phyloP scores from a whole-genome alignment of 257 asterid genomes.

The Solanum dulcamara region DNA sequence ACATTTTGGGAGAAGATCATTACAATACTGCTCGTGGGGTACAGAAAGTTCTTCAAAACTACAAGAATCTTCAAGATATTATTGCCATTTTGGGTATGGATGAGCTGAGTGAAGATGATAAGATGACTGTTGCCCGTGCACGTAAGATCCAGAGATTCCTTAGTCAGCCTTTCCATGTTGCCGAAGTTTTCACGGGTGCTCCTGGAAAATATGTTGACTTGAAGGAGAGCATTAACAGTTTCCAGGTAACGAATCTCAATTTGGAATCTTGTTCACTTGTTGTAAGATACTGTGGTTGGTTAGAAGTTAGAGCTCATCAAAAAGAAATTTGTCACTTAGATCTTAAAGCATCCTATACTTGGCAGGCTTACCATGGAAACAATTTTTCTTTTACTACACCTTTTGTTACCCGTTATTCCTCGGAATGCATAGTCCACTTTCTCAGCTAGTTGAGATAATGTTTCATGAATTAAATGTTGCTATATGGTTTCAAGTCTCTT shows the following conservation, averaged over 20 bases:
- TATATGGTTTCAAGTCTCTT: background rate
- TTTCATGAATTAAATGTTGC: background rate
- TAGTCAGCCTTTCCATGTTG: slow-evolving; percentile 99
- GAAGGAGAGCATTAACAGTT: slow-evolving; percentile 86
- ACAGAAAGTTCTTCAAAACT: slow-evolving; percentile 89
- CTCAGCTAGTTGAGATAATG: background rate
- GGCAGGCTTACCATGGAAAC: background rate
- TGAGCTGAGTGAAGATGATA: slow-evolving; percentile 98
- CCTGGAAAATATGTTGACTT: slow-evolving; percentile 93
- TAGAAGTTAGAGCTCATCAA: background rate
- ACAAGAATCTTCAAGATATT: slow-evolving; percentile 98
- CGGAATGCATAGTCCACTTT: background rate
- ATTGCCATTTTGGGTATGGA: slow-evolving; percentile 99
- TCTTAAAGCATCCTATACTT: background rate
- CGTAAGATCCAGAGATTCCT: slow-evolving; percentile 79
- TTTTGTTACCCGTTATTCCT: background rate
- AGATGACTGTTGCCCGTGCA: slow-evolving; percentile 98
- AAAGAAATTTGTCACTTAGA: background rate
- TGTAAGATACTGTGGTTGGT: background rate
- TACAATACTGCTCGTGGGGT: slow-evolving; percentile 99
- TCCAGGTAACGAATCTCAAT: slow-evolving; percentile 55
- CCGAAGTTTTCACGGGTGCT: slow-evolving; percentile 98
- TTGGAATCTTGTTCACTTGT: background rate
- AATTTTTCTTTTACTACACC: background rate
- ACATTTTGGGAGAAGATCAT: slow-evolving; percentile 90